Percentiles rank a stretch among this genome's conserved stretches.
These are phyloP conservation scores for Nissolia schottii DNA, from an alignment of 306 rosid species.

Conservation along the genomic window DNA sequence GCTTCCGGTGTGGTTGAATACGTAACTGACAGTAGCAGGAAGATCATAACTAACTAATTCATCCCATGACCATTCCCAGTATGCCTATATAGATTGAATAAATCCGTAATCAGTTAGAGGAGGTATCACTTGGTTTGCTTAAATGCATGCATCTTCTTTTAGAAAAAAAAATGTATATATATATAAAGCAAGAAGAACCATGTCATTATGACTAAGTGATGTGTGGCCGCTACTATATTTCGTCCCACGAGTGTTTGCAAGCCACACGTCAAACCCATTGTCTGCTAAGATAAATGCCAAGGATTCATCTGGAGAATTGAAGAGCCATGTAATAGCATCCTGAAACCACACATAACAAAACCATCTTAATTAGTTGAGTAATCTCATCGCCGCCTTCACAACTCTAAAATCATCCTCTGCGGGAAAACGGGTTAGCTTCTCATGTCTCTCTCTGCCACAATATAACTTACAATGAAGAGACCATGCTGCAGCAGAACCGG, in stretches of 20 bases:
- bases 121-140: neutral
- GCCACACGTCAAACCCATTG: slow-evolving; percentile 71
- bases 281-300: slow-evolving; percentile 61
- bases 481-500: slow-evolving; percentile 68
- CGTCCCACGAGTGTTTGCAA: slow-evolving; percentile 61
- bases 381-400: neutral
- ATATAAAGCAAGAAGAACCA: slow-evolving; percentile 28
- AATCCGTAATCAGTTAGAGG: neutral
- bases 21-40: slow-evolving; percentile 63
- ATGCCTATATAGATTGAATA: slow-evolving; percentile 39
- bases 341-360: slow-evolving; percentile 5
- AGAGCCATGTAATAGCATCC: slow-evolving; percentile 59
- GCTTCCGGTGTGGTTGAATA: slow-evolving; percentile 54
- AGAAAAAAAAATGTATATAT: too few relatives aligned
- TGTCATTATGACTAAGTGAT: slow-evolving; percentile 36
- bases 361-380: neutral
- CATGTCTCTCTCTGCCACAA: neutral
- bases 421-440: neutral
- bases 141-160: too few relatives aligned
- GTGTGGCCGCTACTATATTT: slow-evolving; percentile 43
- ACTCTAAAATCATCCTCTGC: neutral
- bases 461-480: slow-evolving; percentile 43
- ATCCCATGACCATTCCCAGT: slow-evolving; percentile 95
- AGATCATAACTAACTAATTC: slow-evolving; percentile 69
- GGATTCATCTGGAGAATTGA: slow-evolving; percentile 56